These are phyloP conservation scores for Venturia pyrina DNA, from an alignment of 2,329 filamentous ascomycete species.

Conservation along the genomic window DNA sequence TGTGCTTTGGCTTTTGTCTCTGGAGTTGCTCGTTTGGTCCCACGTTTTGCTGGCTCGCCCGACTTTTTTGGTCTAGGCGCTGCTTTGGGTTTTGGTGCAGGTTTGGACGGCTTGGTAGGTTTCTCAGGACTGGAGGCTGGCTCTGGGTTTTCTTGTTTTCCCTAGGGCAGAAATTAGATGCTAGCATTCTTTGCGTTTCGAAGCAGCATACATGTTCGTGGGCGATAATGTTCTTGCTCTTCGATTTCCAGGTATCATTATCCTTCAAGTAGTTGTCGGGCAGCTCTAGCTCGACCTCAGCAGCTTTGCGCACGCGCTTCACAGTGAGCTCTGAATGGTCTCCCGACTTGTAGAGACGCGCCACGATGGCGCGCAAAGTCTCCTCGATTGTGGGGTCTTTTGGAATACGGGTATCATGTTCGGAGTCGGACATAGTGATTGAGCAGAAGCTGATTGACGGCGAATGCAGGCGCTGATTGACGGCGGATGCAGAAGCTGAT, in stretches of 20 bases:
- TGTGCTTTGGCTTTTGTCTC: constrained; percentile 12
- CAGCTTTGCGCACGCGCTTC: constrained; percentile 43
- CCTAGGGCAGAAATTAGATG: constrained; percentile 11
- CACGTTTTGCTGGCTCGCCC: constrained; percentile 15
- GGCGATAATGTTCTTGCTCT: constrained; percentile 44
- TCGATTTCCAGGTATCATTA: constrained; percentile 43
- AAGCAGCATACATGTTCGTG: constrained; percentile 34
- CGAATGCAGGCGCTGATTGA: background rate
- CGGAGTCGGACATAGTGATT: constrained; percentile 7
- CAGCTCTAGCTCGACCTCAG: constrained; percentile 42
- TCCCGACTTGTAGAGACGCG: constrained; percentile 22
- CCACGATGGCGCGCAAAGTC: background rate
- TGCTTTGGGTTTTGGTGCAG: constrained; percentile 16
- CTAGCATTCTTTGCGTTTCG: constrained; percentile 23
- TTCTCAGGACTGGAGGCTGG: constrained; percentile 12
- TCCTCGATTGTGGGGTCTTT: background rate
- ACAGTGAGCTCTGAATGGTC: constrained; percentile 43
- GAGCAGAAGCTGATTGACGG: background rate
- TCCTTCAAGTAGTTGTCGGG: constrained; percentile 45
- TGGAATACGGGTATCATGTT: background rate
- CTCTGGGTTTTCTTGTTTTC: background rate
- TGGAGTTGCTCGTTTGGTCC: constrained; percentile 18
- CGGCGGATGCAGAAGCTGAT: background rate
- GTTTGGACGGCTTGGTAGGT: constrained; percentile 18
- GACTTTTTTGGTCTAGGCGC: background rate